phyloP scores from a whole-genome alignment of 352 stramenopile genomes.

The Phytophthora boehmeriae region DNA sequence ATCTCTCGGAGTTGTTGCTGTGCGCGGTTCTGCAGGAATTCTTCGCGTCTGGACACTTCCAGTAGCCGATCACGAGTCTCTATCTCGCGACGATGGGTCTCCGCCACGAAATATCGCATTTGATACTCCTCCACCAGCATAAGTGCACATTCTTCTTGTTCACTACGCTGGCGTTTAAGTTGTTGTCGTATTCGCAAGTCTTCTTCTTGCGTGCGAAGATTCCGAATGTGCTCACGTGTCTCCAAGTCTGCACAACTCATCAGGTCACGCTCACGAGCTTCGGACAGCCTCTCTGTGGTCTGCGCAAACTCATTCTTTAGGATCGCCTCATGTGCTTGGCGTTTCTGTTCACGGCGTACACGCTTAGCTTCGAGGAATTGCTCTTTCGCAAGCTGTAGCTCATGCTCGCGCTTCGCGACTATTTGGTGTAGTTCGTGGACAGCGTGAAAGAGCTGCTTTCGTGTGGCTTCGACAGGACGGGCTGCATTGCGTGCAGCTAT shows the following conservation, averaged over 20 bases:
- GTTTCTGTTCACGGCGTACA: slow-evolving; percentile 19
- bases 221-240: slow-evolving; percentile 52
- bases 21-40: slow-evolving; percentile 36
- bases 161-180: slow-evolving; percentile 34
- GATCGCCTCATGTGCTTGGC: slow-evolving; percentile 14
- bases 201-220: slow-evolving; percentile 34
- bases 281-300: slow-evolving; percentile 42
- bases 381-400: slow-evolving; percentile 37
- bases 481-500: slow-evolving; percentile 43
- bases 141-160: slow-evolving; percentile 48
- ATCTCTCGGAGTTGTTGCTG: slow-evolving; percentile 37
- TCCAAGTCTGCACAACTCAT: slow-evolving; percentile 59
- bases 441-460: slow-evolving; percentile 56
- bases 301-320: slow-evolving; percentile 22
- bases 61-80: slow-evolving; percentile 33
- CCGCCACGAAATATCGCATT: slow-evolving; percentile 53
- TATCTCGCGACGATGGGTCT: slow-evolving; percentile 40
- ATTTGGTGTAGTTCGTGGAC: slow-evolving; percentile 44
- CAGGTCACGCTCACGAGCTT: slow-evolving; percentile 32
- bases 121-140: slow-evolving; percentile 72
- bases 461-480: slow-evolving; percentile 42
- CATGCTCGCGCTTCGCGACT: slow-evolving; percentile 31
- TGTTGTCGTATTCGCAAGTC: slow-evolving; percentile 41
- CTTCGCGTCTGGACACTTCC: slow-evolving; percentile 45
- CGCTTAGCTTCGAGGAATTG: slow-evolving; percentile 32